A percentile compares a stretch with the other conserved stretches of the same genome.
phyloP scores from a whole-genome alignment of 352 stramenopile genomes.

The Bremia lactucae region DNA sequence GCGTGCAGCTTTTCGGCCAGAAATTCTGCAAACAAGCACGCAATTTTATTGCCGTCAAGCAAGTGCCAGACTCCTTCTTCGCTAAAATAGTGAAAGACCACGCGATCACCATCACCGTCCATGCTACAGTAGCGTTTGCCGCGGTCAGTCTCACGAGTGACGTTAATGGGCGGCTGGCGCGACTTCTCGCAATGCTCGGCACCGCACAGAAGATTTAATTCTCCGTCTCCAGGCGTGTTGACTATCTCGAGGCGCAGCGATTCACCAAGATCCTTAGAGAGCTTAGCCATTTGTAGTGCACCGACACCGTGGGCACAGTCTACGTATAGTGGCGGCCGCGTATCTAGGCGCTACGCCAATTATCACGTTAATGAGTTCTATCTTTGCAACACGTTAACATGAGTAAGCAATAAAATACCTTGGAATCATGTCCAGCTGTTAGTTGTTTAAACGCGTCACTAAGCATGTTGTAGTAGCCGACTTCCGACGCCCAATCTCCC shows the following conservation, averaged over 20 bases:
- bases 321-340: slow-evolving; percentile 76
- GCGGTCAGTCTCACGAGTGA: slow-evolving; percentile 53
- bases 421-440: slow-evolving; percentile 63
- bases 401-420: slow-evolving; percentile 19
- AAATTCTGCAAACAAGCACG: slow-evolving; percentile 91
- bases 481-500: slow-evolving; percentile 80
- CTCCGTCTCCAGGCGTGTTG: slow-evolving; percentile 72
- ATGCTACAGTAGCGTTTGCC: slow-evolving; percentile 87
- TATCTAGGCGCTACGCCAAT: slow-evolving; percentile 47
- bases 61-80: slow-evolving; percentile 66
- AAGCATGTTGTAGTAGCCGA: slow-evolving; percentile 94
- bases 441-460: slow-evolving; percentile 88
- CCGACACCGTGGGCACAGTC: slow-evolving; percentile 92
- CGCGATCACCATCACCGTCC: slow-evolving; percentile 96
- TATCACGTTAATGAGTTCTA: slow-evolving; percentile 2
- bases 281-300: slow-evolving; percentile 62
- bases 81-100: slow-evolving; percentile 96
- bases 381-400: too few species aligned
- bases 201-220: slow-evolving; percentile 94
- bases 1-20: slow-evolving; percentile 84
- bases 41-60: slow-evolving; percentile 98
- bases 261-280: slow-evolving; percentile 70
- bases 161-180: slow-evolving; percentile 55
- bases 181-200: slow-evolving; percentile 96
- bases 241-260: slow-evolving; percentile 75